phyloP scores from a whole-genome alignment of 2,329 filamentous ascomycete species.

The Verticillium tricorpus region DNA sequence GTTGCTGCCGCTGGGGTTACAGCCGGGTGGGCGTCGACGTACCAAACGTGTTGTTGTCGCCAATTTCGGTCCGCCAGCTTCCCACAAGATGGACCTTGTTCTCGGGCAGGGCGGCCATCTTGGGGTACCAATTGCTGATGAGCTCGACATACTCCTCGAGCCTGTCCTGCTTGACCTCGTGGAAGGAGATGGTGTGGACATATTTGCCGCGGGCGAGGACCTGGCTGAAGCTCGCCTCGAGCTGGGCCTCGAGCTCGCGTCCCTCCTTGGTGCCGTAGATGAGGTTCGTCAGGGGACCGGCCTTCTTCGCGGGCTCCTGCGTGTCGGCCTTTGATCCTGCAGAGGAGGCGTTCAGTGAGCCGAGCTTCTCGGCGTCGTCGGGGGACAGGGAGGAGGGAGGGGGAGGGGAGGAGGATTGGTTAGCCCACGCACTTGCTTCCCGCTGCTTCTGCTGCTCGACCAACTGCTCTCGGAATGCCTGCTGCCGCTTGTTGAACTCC shows the following conservation, averaged over 20 bases:
- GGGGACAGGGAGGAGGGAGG: conserved; percentile 33
- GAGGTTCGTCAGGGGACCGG: conserved; percentile 73
- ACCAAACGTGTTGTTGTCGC: conserved; percentile 96
- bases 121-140: conserved; percentile 87
- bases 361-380: conserved; percentile 39
- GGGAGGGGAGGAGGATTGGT: conserved; percentile 33
- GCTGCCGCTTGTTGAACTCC: conserved; percentile 78
- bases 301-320: conserved; percentile 59
- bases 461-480: conserved; percentile 79
- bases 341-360: conserved; percentile 54
- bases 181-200: conserved; percentile 95
- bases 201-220: conserved; percentile 95
- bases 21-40: conserved; percentile 25
- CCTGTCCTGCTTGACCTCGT: conserved; percentile 92
- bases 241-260: conserved; percentile 88
- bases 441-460: conserved; percentile 73
- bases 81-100: conserved; percentile 96
- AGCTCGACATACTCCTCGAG: conserved; percentile 91
- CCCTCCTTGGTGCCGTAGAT: conserved; percentile 98
- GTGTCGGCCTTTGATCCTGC: conserved; percentile 55
- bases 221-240: conserved; percentile 93
- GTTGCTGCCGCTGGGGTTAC: not conserved
- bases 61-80: conserved; percentile 97
- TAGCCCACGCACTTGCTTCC: conserved; percentile 71
- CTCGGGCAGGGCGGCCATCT: conserved; percentile 75